phyloP scores from a whole-genome alignment of 1,284 basidiomycete genomes.

The Trichosporon sp. region DNA sequence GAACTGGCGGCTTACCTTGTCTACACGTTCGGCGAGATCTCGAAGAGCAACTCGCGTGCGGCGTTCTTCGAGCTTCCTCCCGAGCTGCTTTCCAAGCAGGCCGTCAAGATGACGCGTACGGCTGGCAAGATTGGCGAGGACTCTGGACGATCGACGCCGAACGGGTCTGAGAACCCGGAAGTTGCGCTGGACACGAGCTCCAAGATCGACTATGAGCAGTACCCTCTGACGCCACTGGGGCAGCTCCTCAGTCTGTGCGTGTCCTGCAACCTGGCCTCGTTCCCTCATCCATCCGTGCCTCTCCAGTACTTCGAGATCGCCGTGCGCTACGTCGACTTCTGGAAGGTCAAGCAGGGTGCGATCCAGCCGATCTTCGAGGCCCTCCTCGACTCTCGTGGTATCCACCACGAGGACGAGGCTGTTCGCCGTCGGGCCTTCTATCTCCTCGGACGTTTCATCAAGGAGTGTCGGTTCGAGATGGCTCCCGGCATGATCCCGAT shows the following conservation, averaged over 20 bases:
- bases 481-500: slow-evolving; percentile 65
- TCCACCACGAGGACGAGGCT: slow-evolving; percentile 70
- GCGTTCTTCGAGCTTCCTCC: slow-evolving; percentile 50
- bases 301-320: slow-evolving; percentile 92
- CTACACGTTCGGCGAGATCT: slow-evolving; percentile 87
- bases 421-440: slow-evolving; percentile 83
- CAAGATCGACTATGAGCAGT: slow-evolving; percentile 75
- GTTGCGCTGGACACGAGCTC: slow-evolving; percentile 29
- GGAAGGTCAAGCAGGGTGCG: slow-evolving; percentile 82
- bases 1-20: slow-evolving; percentile 89
- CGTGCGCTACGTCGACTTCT: slow-evolving; percentile 91
- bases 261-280: slow-evolving; percentile 73
- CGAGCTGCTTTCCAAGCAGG: slow-evolving; percentile 41
- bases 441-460: slow-evolving; percentile 88
- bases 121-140: slow-evolving; percentile 26
- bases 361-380: slow-evolving; percentile 81
- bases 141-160: slow-evolving; percentile 38
- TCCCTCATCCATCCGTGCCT: slow-evolving; percentile 81
- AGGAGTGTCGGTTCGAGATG: slow-evolving; percentile 75
- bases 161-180: slow-evolving; percentile 9
- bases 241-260: slow-evolving; percentile 82
- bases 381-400: slow-evolving; percentile 77
- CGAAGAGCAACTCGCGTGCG: slow-evolving; percentile 53
- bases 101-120: slow-evolving; percentile 30
- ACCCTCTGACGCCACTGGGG: slow-evolving; percentile 83